A percentile compares a stretch with the other conserved stretches of the same genome.
Conservation (phyloP, 164 flowering plant genomes). For the Houttuynia cordata region DNA sequence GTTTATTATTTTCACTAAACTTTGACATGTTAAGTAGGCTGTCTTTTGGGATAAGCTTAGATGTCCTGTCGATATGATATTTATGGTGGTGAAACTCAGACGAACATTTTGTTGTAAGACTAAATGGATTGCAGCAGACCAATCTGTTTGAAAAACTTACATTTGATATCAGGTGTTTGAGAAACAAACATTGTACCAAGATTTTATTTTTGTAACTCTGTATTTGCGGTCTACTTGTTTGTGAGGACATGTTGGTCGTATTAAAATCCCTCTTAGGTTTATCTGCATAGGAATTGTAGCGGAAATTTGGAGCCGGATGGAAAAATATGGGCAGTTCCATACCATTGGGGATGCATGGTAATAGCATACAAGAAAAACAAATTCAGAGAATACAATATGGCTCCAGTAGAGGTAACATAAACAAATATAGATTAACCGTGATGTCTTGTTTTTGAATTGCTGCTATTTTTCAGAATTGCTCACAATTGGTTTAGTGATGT, state of each 20-base stretch:
- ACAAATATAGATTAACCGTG: neutral
- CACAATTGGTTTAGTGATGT: too few species aligned
- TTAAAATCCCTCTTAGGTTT: constrained; percentile 37
- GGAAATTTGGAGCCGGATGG: constrained; percentile 68
- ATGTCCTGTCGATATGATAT: too few species aligned
- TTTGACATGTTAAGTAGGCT: too few species aligned
- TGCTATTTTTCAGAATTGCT: neutral
- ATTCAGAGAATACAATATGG: constrained; percentile 58
- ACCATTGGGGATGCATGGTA: constrained; percentile 95
- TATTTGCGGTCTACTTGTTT: neutral
- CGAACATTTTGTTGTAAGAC: too few species aligned
- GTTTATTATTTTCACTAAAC: too few species aligned
- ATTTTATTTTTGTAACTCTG: too few species aligned
- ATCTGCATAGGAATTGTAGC: constrained; percentile 62
- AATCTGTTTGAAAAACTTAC: too few species aligned
- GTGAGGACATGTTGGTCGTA: neutral
- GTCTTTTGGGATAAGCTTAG: too few species aligned
- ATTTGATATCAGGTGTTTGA: too few species aligned
- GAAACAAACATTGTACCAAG: too few species aligned
- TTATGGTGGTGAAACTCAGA: too few species aligned
- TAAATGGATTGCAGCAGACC: too few species aligned
- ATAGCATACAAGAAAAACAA: constrained; percentile 82
- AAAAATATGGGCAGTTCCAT: constrained; percentile 81
- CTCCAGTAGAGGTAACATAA: constrained; percentile 61
- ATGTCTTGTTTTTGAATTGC: neutral